Base-by-base conservation (phyloP, 2,329 filamentous ascomycete genomes). In the Eutypa lata region DNA sequence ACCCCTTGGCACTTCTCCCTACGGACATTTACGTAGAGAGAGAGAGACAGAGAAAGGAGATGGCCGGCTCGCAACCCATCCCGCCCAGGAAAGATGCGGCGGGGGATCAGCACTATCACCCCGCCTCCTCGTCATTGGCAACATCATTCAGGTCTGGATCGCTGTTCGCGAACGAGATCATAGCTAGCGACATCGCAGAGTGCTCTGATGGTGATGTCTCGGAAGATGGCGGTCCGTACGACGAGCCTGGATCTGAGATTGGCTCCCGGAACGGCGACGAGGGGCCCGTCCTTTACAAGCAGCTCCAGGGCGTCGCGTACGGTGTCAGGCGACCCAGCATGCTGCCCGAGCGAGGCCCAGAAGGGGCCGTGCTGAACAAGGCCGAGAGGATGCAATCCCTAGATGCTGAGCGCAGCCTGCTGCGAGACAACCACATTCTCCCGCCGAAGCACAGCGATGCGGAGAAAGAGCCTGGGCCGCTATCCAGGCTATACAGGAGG, bases 281-380 rank as follows among this genome's bases (percentile, higher is more conserved):
- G n/a, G n/a, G n/a, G n/a, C 78, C 74, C 51, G 75, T 70, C 65
- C 78, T 78, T 61, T 96, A 94, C 72, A 84, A 89, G 51, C 82
- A 91, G 45, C 90, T 91, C 1, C 89, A 85, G 60, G 88, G 87
- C 65, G 86, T 94, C 43, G 86, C 87, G 28, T 89, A 83, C 54
- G 88, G 87, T 13, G 86, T 87, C 22, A 80, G 84, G 1, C 79
- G 90, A 50, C 86, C 88, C 3, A 82, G 87, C 4, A 78, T 95
- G 53, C 80, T 90, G 24, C 83, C 84, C 4, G 76, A 78, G 47
- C 67, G 66, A 10, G 54, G 72, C 14, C 73, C 76, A 18, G 76
- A 79, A 47, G 71, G n/a, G 35, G 13, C 76, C 3, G 65, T 72
- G 47, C 69, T 86, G 52, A 84, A 80, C 14, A 74, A 75, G 47